Conservation (phyloP, 257 asterid genomes). For the Vinca minor region DNA sequence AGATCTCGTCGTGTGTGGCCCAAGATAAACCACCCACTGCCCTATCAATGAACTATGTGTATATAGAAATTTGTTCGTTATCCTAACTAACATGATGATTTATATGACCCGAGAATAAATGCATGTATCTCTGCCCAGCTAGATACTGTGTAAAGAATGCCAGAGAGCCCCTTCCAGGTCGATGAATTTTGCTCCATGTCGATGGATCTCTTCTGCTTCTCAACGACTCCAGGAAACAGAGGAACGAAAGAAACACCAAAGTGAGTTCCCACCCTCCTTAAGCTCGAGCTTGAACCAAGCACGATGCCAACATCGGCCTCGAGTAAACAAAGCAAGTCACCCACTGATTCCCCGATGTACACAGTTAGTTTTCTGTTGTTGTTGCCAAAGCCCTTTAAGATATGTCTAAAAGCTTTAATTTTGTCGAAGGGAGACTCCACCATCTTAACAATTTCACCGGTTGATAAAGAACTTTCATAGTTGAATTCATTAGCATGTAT, state of each 20-base stretch:
- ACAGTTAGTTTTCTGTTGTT: slow-evolving; percentile 48
- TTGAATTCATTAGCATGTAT: slow-evolving; percentile 71
- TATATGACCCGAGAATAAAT: slow-evolving; percentile 52
- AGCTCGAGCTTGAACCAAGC: slow-evolving; percentile 58
- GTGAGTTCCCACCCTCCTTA: slow-evolving; percentile 55
- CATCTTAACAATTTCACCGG: slow-evolving; percentile 57
- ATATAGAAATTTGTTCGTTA: slow-evolving; percentile 34
- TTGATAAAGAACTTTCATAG: slow-evolving; percentile 53
- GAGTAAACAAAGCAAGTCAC: slow-evolving; percentile 89
- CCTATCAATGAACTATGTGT: slow-evolving; percentile 27
- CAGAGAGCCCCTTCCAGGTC: slow-evolving; percentile 62
- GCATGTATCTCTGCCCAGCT: slow-evolving; percentile 88
- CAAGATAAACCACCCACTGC: slow-evolving; percentile 46
- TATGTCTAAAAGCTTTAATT: slow-evolving; percentile 45
- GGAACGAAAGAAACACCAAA: slow-evolving; percentile 79
- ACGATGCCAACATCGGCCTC: slow-evolving; percentile 85
- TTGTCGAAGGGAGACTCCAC: slow-evolving; percentile 81
- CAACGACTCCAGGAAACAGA: slow-evolving; percentile 41
- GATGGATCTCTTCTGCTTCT: slow-evolving; percentile 49
- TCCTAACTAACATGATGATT: slow-evolving; percentile 10
- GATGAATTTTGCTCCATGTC: slow-evolving; percentile 26
- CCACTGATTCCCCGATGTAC: slow-evolving; percentile 76
- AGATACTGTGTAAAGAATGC: slow-evolving; percentile 70
- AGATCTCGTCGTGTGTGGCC: slow-evolving; percentile 45
- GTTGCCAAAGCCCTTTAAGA: slow-evolving; percentile 34